Percentiles rank a stretch among this genome's conserved stretches.
Evolutionary conservation across 176 grass and related monocot species (phyloP).

Genomic region (Bonia amplexicaulis): DNA sequence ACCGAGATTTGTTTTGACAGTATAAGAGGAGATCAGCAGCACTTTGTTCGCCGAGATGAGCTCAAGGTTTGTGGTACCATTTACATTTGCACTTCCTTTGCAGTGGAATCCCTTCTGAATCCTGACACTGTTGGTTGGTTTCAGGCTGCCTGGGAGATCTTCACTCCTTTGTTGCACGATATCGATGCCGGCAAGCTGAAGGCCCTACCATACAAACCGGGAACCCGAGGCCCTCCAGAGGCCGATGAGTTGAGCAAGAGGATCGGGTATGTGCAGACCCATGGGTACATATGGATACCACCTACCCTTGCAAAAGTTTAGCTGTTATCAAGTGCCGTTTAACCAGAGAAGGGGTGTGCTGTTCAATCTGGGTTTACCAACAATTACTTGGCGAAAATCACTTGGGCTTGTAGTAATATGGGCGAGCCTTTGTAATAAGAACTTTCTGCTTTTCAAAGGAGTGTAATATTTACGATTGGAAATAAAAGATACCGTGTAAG

Average conservation of each 20-base stretch:
- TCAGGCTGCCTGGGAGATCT: conserved; percentile 96
- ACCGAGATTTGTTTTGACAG: conserved; percentile 41
- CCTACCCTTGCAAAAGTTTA: conserved; percentile 58
- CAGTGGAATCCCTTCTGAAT: neutral
- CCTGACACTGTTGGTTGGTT: conserved; percentile 2
- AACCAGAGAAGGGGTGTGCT: neutral
- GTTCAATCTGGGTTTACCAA: neutral
- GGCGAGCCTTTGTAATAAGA: conserved; percentile 11
- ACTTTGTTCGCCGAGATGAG: conserved; percentile 92
- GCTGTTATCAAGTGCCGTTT: neutral
- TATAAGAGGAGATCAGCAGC: conserved; percentile 95
- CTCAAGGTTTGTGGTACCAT: conserved; percentile 53
- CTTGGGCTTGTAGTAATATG: neutral
- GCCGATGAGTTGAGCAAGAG: conserved; percentile 66
- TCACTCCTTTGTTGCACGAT: conserved; percentile 85
- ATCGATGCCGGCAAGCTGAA: conserved; percentile 75
- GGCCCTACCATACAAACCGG: conserved; percentile 54
- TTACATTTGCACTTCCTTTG: neutral
- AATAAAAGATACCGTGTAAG: conserved; percentile 1
- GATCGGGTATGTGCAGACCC: conserved; percentile 76
- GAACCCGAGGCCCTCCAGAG: conserved; percentile 64
- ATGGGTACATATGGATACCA: conserved; percentile 84
- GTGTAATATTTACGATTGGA: neutral
- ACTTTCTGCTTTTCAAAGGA: neutral
- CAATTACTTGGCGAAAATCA: neutral